These are phyloP conservation scores for Coffea canephora DNA, from an alignment of 257 asterid genomes.

Conservation along the genomic window DNA sequence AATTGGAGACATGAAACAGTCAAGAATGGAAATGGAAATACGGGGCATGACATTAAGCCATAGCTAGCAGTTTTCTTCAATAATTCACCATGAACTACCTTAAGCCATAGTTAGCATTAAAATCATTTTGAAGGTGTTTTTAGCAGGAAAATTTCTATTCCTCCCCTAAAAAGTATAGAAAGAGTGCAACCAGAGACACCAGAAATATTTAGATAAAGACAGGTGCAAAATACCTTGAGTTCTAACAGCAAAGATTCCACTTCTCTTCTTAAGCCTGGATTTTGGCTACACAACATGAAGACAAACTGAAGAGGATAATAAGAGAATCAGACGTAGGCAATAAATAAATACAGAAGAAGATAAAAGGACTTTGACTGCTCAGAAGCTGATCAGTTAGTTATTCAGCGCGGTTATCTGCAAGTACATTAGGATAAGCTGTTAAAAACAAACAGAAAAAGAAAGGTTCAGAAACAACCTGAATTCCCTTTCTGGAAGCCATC, in stretches of 20 bases:
- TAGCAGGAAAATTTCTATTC: too few species aligned
- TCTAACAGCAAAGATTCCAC: constrained; percentile 47
- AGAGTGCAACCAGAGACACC: background rate
- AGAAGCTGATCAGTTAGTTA: background rate
- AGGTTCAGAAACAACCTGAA: constrained; percentile 51
- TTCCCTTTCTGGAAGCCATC: constrained; percentile 56
- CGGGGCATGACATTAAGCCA: too few species aligned
- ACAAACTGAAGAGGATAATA: constrained; percentile 47
- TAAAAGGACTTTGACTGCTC: background rate
- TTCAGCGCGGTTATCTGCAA: background rate
- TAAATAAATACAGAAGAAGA: background rate
- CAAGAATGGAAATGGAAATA: too few species aligned
- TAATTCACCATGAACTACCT: too few species aligned
- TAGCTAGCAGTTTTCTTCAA: too few species aligned
- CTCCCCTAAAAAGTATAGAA: background rate
- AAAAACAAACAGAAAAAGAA: background rate
- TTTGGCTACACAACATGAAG: constrained; percentile 50
- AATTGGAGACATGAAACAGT: too few species aligned
- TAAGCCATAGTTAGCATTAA: too few species aligned
- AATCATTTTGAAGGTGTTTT: too few species aligned
- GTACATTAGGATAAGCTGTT: background rate
- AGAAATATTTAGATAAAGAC: background rate
- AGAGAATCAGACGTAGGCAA: background rate
- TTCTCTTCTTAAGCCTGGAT: constrained; percentile 28
- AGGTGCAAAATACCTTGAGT: constrained; percentile 41